phyloP scores from a whole-genome alignment of 148 eudicot species.

The Hydrangea macrophylla region DNA sequence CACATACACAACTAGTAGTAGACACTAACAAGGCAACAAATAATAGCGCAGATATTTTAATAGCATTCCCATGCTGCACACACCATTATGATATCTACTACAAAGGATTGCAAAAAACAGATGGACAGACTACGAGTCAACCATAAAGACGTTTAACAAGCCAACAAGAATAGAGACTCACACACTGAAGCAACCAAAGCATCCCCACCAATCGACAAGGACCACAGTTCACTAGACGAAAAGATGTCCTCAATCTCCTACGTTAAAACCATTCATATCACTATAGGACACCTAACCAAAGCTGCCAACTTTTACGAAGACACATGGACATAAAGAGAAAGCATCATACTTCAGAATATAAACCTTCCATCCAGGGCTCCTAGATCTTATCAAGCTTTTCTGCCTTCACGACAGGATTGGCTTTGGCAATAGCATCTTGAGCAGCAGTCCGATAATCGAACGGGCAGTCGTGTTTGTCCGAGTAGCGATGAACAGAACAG shows the following conservation, averaged over 20 bases:
- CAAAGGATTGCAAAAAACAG: too few relatives aligned
- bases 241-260: not conserved
- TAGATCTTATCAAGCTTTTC: constrained; percentile 26
- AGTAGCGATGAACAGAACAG: constrained; percentile 32
- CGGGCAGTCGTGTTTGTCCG: constrained; percentile 32
- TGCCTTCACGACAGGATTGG: constrained; percentile 31
- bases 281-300: constrained; percentile 1
- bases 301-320: not conserved
- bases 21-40: not conserved
- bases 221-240: not conserved
- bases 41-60: not conserved
- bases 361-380: constrained; percentile 2
- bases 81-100: not conserved
- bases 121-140: not conserved
- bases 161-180: not conserved
- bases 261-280: constrained; percentile 2
- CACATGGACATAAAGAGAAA: not conserved
- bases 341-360: not conserved
- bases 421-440: constrained; percentile 26
- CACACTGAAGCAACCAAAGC: not conserved
- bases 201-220: not conserved
- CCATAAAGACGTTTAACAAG: not conserved
- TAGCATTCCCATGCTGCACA: not conserved
- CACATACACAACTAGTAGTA: not conserved
- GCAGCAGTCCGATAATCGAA: constrained; percentile 22